Evolutionary conservation across 169 alveolate species (phyloP).

Genomic region (Eimeria acervulina): DNA sequence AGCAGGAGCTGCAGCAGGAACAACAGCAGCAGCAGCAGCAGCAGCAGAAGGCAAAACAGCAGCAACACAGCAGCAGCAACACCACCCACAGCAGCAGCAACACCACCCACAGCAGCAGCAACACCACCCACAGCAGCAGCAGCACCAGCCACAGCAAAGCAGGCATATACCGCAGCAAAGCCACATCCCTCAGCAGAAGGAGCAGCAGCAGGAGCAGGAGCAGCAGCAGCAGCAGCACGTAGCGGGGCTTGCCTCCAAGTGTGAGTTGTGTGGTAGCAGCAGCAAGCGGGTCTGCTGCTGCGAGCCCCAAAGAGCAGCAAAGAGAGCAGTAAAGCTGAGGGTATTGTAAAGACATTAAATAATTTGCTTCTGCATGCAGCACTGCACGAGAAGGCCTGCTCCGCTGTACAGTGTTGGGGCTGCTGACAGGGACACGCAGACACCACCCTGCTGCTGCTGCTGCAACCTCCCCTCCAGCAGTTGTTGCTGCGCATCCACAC

Average conservation of each 20-base stretch:
- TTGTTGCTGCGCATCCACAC: no score
- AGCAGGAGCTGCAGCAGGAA: no score
- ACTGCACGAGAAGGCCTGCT: neutral
- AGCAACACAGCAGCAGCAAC: neutral
- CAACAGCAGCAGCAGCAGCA: neutral
- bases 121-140: neutral
- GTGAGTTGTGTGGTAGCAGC: neutral
- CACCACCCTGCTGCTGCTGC: slow-evolving; percentile 3
- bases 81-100: neutral
- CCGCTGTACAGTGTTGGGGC: neutral
- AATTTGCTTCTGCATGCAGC: neutral
- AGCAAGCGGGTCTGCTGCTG: neutral
- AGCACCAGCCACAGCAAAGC: neutral
- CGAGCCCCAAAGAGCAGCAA: neutral
- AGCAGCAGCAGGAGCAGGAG: no score
- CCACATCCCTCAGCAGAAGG: neutral
- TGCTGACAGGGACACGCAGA: neutral
- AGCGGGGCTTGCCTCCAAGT: slow-evolving; percentile 24
- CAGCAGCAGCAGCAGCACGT: no score
- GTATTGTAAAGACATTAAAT: neutral
- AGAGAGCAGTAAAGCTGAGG: slow-evolving; percentile 2
- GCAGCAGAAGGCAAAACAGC: neutral
- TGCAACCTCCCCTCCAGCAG: no score
- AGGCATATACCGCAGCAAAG: neutral
- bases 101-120: neutral